A percentile compares a stretch with the other conserved stretches of the same genome.
Evolutionary conservation across 257 asterid genomes (phyloP).

Genomic region (Solanum corneliomulleri): DNA sequence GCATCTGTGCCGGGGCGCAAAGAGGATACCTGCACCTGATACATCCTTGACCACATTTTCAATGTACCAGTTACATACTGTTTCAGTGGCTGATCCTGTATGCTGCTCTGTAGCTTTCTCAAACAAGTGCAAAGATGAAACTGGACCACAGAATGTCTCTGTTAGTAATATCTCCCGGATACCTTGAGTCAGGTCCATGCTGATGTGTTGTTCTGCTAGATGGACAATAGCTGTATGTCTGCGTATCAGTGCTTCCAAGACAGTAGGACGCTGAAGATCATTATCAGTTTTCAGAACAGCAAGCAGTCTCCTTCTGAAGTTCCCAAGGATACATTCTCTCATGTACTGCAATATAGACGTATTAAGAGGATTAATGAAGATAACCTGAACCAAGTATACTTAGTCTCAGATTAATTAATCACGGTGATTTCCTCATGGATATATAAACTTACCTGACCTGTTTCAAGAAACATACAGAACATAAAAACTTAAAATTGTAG

Average conservation of each 20-base stretch:
- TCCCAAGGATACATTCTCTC: constrained; percentile 96
- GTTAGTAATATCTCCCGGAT: constrained; percentile 85
- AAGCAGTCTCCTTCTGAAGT: constrained; percentile 85
- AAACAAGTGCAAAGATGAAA: constrained; percentile 88
- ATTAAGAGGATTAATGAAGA: background rate
- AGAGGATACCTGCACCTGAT: constrained; percentile 78
- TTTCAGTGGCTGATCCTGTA: constrained; percentile 82
- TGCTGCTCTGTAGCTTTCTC: constrained; percentile 75
- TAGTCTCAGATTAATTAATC: background rate
- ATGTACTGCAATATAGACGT: constrained; percentile 59
- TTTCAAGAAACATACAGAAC: background rate
- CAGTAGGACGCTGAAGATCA: constrained; percentile 93
- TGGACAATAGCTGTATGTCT: constrained; percentile 84
- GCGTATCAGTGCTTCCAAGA: constrained; percentile 69
- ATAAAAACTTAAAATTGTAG: background rate
- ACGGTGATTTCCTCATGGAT: background rate
- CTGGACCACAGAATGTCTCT: constrained; percentile 89
- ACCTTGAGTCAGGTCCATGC: constrained; percentile 98
- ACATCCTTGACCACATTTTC: constrained; percentile 90
- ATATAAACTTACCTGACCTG: background rate
- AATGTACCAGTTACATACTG: constrained; percentile 90
- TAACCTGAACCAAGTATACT: background rate
- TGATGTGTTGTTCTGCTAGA: constrained; percentile 94
- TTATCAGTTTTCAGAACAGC: constrained; percentile 87
- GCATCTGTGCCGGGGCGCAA: constrained; percentile 83